Evolutionary conservation across 805 yeast species (phyloP), one percentile per base, ranked within the genome.

Genomic region (Wickerhamiella dianesei): DNA sequence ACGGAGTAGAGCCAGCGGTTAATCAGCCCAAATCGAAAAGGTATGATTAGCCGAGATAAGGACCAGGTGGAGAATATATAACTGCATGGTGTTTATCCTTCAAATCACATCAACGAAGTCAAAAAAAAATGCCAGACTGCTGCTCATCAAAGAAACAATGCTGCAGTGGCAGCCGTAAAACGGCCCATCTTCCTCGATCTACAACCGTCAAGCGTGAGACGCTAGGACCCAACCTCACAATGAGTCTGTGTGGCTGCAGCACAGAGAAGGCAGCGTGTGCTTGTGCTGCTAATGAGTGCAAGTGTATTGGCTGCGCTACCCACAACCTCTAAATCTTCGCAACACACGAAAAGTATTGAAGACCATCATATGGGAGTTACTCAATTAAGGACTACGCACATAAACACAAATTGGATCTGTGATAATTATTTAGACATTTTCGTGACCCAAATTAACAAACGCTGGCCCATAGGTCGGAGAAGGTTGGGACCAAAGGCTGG

Each of bases 261-360:
- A 48, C 51, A 1, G 32, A 40, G 5, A 12, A 25, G 12, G 25
- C 47, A 2, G 50, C 49, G 12, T 51, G 55, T 42, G 49, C 44
- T 5, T 51, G 55, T 43, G 46, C 45, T 16, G 50, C 47, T 2
- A 37, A 45, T 21, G 55, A 49, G 37, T 51, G 55, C 48, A 44
- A 51, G 40, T 51, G 55, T 40, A 41, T 46, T 1, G 46, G 45
- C 20, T 51, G 55, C 35, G 55, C 41, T 12, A 48, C 52, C 39
- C 55, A 51, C 48, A 49, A 51, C 43, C 44, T 51, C 9, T 51
- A 32, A 47, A 29, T 13, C 6, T 4, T 12, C 40, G n/a, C n/a
- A n/a, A n/a, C n/a, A n/a, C n/a, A n/a, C n/a, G n/a, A n/a, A n/a
- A n/a, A n/a, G n/a, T n/a, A n/a, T n/a, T n/a, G n/a, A n/a, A n/a